These are phyloP conservation scores for Aureobasidium sp. DNA, from an alignment of 2,329 filamentous ascomycete genomes.

Conservation along the genomic window DNA sequence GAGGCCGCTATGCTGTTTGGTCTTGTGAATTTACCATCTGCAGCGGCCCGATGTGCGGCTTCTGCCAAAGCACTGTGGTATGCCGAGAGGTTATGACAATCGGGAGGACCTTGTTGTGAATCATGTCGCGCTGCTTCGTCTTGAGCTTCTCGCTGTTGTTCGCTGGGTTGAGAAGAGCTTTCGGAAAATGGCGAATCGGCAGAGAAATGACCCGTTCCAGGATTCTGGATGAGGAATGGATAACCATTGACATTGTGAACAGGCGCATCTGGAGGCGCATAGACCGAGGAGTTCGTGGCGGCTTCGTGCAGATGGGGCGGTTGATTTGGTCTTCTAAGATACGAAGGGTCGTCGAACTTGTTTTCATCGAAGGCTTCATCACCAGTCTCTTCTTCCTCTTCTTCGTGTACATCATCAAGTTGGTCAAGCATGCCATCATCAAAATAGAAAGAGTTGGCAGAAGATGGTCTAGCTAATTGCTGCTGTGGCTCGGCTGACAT, in stretches of 20 bases:
- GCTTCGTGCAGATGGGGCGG: background rate
- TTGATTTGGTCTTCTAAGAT: conserved; percentile 7
- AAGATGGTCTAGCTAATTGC: conserved; percentile 21
- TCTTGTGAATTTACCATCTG: conserved; percentile 67
- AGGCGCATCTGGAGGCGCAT: background rate
- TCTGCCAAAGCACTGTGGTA: conserved; percentile 82
- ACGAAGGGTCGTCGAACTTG: conserved; percentile 26
- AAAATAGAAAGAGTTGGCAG: conserved; percentile 24
- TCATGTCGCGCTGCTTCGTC: conserved; percentile 8
- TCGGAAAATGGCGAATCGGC: conserved; percentile 11
- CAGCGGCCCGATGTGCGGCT: conserved; percentile 69
- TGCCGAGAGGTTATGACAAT: conserved; percentile 51
- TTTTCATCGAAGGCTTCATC: conserved; percentile 26
- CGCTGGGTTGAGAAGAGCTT: conserved; percentile 4
- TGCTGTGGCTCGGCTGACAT: background rate
- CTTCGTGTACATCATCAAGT: conserved; percentile 5
- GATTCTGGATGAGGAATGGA: conserved; percentile 9
- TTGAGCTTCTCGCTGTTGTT: background rate
- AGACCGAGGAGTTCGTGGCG: background rate
- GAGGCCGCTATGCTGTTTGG: conserved; percentile 40
- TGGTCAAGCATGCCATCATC: conserved; percentile 26
- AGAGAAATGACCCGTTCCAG: conserved; percentile 1
- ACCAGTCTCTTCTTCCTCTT: background rate
- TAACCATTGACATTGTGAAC: conserved; percentile 12
- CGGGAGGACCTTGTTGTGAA: conserved; percentile 31